phyloP scores from a whole-genome alignment of 1,284 basidiomycete genomes.

The Boletus smithii region DNA sequence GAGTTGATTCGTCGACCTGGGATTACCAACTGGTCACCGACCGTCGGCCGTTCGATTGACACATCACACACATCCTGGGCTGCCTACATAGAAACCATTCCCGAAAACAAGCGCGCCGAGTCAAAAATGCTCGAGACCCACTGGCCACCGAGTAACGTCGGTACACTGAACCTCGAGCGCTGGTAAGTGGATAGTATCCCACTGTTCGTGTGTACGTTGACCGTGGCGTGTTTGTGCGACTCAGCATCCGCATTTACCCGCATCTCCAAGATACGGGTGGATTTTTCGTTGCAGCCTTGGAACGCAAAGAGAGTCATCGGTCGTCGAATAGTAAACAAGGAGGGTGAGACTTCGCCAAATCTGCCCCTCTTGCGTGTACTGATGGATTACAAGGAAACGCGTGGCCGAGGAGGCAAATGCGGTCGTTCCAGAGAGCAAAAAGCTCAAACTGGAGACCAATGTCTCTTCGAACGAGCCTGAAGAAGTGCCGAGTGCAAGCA shows the following conservation, averaged over 20 bases:
- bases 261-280: conserved; percentile 97
- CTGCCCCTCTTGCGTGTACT: not conserved
- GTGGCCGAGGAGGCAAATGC: conserved; percentile 40
- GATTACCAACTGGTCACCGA: conserved; percentile 72
- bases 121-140: conserved; percentile 66
- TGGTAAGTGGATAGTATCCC: conserved; percentile 50
- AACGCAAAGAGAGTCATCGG: conserved; percentile 41
- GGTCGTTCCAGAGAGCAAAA: conserved; percentile 45
- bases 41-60: conserved; percentile 41
- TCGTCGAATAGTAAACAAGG: conserved; percentile 15
- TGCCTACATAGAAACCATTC: conserved; percentile 49
- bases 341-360: conserved; percentile 21
- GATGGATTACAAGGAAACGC: conserved; percentile 41
- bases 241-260: conserved; percentile 85
- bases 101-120: conserved; percentile 47
- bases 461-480: conserved; percentile 4
- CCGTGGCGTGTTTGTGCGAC: not conserved
- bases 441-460: conserved; percentile 40
- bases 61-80: conserved; percentile 44
- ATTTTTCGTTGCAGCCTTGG: conserved; percentile 93
- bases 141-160: conserved; percentile 75
- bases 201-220: conserved; percentile 2
- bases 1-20: conserved; percentile 75
- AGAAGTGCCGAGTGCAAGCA: conserved; percentile 12
- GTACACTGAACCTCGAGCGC: conserved; percentile 58